These are phyloP conservation scores for Alternaria sp. DNA, from an alignment of 2,329 filamentous ascomycete species.

Conservation along the genomic window DNA sequence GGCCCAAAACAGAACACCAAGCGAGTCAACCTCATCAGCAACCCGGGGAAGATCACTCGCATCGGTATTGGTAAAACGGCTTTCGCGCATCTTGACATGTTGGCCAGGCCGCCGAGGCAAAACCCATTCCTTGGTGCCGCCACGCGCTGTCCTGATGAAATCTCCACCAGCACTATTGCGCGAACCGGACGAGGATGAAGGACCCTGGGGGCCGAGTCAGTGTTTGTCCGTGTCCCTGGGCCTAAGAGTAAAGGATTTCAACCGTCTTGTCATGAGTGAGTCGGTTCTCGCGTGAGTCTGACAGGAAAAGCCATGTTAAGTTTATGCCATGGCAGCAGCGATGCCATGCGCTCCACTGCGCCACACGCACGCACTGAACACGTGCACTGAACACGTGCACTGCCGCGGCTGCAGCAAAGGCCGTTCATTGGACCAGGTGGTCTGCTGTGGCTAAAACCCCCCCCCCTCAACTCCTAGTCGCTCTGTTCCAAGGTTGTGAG, in stretches of 20 bases:
- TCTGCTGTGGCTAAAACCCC: background rate
- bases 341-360: constrained; percentile 1
- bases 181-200: constrained; percentile 11
- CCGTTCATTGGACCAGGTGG: background rate
- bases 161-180: constrained; percentile 16
- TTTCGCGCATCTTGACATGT: constrained; percentile 12
- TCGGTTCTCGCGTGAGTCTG: constrained; percentile 5
- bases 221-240: background rate
- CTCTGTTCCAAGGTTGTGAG: background rate
- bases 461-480: background rate
- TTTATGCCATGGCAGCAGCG: background rate
- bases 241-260: background rate
- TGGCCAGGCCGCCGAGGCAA: constrained; percentile 16
- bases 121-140: constrained; percentile 2
- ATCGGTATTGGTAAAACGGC: constrained; percentile 15
- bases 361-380: background rate
- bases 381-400: constrained; percentile 1
- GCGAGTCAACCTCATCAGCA: constrained; percentile 16
- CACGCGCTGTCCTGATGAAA: constrained; percentile 16
- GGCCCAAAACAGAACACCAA: constrained; percentile 10
- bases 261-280: constrained; percentile 6
- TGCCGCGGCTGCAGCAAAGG: constrained; percentile 2
- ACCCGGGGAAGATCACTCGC: constrained; percentile 15
- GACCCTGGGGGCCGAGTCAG: constrained; percentile 1
- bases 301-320: background rate